Evolutionary conservation across 352 stramenopile genomes (phyloP).

Genomic region (Globisporangium irregulare): DNA sequence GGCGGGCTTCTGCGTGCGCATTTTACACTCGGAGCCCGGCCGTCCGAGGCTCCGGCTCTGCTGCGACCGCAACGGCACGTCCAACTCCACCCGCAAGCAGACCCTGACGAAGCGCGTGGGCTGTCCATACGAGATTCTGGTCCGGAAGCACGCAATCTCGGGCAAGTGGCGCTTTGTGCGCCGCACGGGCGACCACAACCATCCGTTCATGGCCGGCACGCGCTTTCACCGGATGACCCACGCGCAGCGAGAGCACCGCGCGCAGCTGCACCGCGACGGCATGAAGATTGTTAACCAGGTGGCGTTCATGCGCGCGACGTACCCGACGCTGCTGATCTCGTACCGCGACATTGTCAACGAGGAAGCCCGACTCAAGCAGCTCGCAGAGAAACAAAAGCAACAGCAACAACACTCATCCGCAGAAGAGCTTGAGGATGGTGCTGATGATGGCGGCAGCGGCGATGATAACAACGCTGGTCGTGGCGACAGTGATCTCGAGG

Average conservation of each 20-base stretch:
- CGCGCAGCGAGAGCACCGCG: constrained; percentile 5
- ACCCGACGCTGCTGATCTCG: constrained; percentile 2
- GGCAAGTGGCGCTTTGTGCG: constrained; percentile 5
- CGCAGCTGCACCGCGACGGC: neutral
- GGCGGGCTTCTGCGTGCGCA: constrained; percentile 1
- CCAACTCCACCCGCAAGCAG: neutral
- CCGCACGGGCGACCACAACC: constrained; percentile 1
- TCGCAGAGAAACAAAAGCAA: neutral
- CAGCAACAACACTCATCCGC: neutral
- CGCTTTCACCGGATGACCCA: constrained; percentile 7
- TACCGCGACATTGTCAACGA: constrained; percentile 5
- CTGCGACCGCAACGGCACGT: constrained; percentile 8
- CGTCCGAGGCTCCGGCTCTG: neutral
- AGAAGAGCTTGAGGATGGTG: neutral
- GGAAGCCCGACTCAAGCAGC: neutral
- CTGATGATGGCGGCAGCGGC: neutral
- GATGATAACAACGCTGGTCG: neutral
- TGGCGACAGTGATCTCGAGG: neutral
- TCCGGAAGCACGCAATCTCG: constrained; percentile 2
- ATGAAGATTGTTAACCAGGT: constrained; percentile 5
- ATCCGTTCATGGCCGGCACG: neutral
- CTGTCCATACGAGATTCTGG: constrained; percentile 2
- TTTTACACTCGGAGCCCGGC: neutral
- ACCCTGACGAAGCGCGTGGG: constrained; percentile 9
- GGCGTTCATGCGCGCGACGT: constrained; percentile 5